Evolutionary conservation across 441 rosid genomes (phyloP), one percentile per base, ranked within the genome.

Genomic region (Gossypium gossypioides): DNA sequence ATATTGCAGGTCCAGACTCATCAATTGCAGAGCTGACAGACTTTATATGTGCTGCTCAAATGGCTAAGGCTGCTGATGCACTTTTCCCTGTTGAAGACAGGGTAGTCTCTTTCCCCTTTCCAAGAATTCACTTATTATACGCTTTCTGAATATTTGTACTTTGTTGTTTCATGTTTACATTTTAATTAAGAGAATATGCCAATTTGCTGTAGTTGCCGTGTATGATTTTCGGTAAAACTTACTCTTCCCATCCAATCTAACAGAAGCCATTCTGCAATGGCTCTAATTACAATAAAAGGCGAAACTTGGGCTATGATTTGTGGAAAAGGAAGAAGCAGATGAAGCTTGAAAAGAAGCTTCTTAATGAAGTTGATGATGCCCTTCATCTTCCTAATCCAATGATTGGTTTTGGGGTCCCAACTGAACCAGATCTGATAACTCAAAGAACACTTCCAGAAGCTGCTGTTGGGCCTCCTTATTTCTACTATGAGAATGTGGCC

Each of bases 401-500:
- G 98, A 76, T 89, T 50, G 98, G 98, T 15, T 94, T 85, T 84
- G 98, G 98, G 12, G 76, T 85, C 16, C 98, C 98, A 2, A 74
- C 71, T 0, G 85, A 94, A 40, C 72, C 81, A 1, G 65, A 54
- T 7, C 51, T 1, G 13, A 34, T 80, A 32, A 73, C 78, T 29
- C 74, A 76, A 8, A 78, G 96, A 71, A 70, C 46, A 10, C 84
- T 94, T 58, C 91, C 98, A 2, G 85, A 77, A 37, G 75, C 81
- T 62, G 92, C 85, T 8, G 64, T n/a, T 0, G 91, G 92, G 5
- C 97, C 92, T 32, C 97, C 97, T 0, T 94, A 76, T 71, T 94
- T 94, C 48, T 94, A 88, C 74, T 94, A 86, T 0, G 98, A 94
- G 79, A 94, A 92, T 9, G 98, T 91, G 2, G 98, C 97, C 0